Evolutionary conservation across 75 land plant species (phyloP).

Genomic region (Adiantum capillusveneris): DNA sequence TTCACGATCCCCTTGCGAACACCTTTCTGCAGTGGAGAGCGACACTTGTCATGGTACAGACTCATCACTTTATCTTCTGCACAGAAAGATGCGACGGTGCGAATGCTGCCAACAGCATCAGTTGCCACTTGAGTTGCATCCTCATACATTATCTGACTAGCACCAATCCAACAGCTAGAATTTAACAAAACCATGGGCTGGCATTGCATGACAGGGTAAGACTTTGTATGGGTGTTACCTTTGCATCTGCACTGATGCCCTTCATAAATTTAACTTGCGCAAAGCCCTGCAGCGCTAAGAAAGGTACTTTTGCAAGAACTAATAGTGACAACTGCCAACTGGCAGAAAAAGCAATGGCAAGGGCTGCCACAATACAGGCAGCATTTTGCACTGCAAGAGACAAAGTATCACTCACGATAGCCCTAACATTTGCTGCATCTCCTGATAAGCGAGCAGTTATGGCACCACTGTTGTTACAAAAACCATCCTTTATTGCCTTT

Average conservation of each 20-base stretch:
- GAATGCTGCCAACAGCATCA: constrained; percentile 77
- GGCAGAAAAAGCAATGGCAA: constrained; percentile 74
- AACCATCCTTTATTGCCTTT: no score
- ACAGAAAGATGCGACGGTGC: constrained; percentile 81
- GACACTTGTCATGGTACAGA: constrained; percentile 53
- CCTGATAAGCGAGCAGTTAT: constrained; percentile 75
- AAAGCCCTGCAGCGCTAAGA: constrained; percentile 59
- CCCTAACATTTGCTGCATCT: constrained; percentile 74
- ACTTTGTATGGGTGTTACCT: no score
- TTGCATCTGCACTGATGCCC: constrained; percentile 86
- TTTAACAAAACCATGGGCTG: no score
- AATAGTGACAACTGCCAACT: constrained; percentile 71
- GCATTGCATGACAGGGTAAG: no score
- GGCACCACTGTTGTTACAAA: constrained; percentile 46
- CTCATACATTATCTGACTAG: constrained; percentile 36
- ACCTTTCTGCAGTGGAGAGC: constrained; percentile 45
- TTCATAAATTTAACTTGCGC: constrained; percentile 57
- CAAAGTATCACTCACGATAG: constrained; percentile 77
- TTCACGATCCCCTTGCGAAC: constrained; percentile 55
- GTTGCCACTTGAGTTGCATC: constrained; percentile 87
- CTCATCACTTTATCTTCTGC: constrained; percentile 67
- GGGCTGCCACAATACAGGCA: constrained; percentile 54
- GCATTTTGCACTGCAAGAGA: constrained; percentile 52
- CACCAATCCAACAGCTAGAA: no score
- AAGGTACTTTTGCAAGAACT: constrained; percentile 55